Percentiles rank a stretch among this genome's conserved stretches.
These are phyloP conservation scores for Solanum habrochaites DNA, from an alignment of 257 asterid species.

Conservation along the genomic window DNA sequence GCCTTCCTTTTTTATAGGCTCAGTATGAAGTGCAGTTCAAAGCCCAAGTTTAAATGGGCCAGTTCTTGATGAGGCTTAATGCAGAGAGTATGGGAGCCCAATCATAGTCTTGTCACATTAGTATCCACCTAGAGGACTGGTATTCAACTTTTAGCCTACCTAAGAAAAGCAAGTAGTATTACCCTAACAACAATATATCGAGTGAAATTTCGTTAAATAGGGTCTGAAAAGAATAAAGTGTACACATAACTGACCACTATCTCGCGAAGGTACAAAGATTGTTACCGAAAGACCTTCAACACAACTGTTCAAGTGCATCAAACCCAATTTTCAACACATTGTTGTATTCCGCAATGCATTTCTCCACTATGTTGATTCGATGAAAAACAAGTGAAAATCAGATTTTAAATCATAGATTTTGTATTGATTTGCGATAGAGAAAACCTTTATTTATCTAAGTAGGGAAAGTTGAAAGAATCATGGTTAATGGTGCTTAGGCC, in stretches of 20 bases:
- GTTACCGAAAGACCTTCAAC: neutral
- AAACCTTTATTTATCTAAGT: neutral
- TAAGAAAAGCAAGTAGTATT: neutral
- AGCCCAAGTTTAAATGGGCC: neutral
- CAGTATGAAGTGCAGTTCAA: neutral
- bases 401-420: too few relatives aligned
- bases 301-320: neutral
- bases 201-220: neutral
- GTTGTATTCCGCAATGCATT: too few relatives aligned
- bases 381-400: too few relatives aligned
- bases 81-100: neutral
- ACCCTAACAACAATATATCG: too few relatives aligned
- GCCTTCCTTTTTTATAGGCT: neutral
- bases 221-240: accelerated
- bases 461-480: neutral
- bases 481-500: neutral
- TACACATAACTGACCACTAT: too few relatives aligned
- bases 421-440: too few relatives aligned
- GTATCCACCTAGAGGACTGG: neutral
- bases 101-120: neutral
- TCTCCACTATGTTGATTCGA: too few relatives aligned
- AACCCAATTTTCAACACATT: too few relatives aligned
- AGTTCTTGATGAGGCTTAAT: neutral
- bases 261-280: neutral
- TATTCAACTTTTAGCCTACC: neutral